Evolutionary conservation across 1,284 basidiomycete genomes (phyloP).

Genomic region (Puccinia polysora): DNA sequence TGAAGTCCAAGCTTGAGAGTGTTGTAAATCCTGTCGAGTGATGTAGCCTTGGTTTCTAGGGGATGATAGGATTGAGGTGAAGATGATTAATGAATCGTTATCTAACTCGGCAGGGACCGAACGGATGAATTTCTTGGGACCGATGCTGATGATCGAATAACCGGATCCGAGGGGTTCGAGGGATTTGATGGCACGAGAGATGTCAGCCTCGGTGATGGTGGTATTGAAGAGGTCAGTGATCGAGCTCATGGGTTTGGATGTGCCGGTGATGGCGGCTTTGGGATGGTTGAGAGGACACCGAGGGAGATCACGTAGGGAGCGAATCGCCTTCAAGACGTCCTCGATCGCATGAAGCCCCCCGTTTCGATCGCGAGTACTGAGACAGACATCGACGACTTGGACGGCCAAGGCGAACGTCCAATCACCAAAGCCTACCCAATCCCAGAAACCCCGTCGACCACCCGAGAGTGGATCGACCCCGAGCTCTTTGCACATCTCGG

Average conservation of each 20-base stretch:
- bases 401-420: slow-evolving; percentile 95
- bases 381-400: slow-evolving; percentile 93
- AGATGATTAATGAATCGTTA: slow-evolving; percentile 53
- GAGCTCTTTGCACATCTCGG: slow-evolving; percentile 90
- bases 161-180: slow-evolving; percentile 81
- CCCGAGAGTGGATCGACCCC: slow-evolving; percentile 82
- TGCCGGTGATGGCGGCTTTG: not conserved
- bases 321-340: slow-evolving; percentile 74
- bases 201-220: slow-evolving; percentile 70
- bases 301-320: slow-evolving; percentile 65
- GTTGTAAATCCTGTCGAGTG: slow-evolving; percentile 61
- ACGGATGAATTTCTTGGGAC: slow-evolving; percentile 55
- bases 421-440: slow-evolving; percentile 76
- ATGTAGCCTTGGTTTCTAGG: slow-evolving; percentile 64
- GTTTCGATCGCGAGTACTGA: slow-evolving; percentile 78
- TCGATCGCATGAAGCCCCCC: slow-evolving; percentile 86
- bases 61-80: slow-evolving; percentile 47
- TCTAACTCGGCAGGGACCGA: slow-evolving; percentile 54
- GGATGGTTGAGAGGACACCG: not conserved
- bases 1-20: slow-evolving; percentile 65
- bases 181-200: slow-evolving; percentile 77
- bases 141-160: slow-evolving; percentile 73
- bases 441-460: slow-evolving; percentile 71
- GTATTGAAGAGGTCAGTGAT: slow-evolving; percentile 3
- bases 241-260: not conserved